phyloP scores from a whole-genome alignment of 2,329 filamentous ascomycete species.

The Aspergillus sergii region DNA sequence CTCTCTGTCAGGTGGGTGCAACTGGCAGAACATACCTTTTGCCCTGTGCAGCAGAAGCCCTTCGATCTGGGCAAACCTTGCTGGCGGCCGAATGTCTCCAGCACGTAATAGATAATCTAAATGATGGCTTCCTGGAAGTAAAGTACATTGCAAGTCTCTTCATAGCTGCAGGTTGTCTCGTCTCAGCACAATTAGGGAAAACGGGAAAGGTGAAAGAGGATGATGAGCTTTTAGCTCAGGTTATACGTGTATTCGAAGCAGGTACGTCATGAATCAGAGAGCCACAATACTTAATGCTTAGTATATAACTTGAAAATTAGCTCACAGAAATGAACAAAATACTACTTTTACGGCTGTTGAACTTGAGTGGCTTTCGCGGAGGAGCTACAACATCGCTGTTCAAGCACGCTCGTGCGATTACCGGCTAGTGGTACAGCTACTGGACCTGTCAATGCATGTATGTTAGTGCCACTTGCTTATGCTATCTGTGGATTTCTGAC shows the following conservation, averaged over 20 bases:
- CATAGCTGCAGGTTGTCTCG: slow-evolving; percentile 58
- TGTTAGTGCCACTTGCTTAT: neutral
- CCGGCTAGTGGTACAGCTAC: slow-evolving; percentile 57
- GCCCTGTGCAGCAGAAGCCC: slow-evolving; percentile 77
- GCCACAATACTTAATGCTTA: slow-evolving; percentile 30
- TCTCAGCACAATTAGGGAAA: slow-evolving; percentile 44
- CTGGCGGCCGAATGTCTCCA: slow-evolving; percentile 64
- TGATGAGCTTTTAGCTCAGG: slow-evolving; percentile 43
- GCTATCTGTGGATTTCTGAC: neutral
- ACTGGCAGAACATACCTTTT: slow-evolving; percentile 69
- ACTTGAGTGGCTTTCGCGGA: slow-evolving; percentile 81
- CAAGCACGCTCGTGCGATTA: slow-evolving; percentile 64
- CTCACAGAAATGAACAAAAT: slow-evolving; percentile 43
- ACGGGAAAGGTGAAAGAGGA: slow-evolving; percentile 21
- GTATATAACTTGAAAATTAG: slow-evolving; percentile 45
- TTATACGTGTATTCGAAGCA: slow-evolving; percentile 59
- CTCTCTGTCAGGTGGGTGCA: slow-evolving; percentile 56
- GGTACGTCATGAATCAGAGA: slow-evolving; percentile 37
- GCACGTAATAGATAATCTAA: slow-evolving; percentile 60
- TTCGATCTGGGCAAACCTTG: slow-evolving; percentile 62
- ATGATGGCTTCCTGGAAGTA: slow-evolving; percentile 50
- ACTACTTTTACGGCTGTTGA: slow-evolving; percentile 65
- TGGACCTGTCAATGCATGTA: slow-evolving; percentile 49
- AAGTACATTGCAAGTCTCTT: slow-evolving; percentile 65
- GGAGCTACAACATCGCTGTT: slow-evolving; percentile 76